Conservation (phyloP, 2,329 filamentous ascomycete genomes). For the Fusarium sp. region DNA sequence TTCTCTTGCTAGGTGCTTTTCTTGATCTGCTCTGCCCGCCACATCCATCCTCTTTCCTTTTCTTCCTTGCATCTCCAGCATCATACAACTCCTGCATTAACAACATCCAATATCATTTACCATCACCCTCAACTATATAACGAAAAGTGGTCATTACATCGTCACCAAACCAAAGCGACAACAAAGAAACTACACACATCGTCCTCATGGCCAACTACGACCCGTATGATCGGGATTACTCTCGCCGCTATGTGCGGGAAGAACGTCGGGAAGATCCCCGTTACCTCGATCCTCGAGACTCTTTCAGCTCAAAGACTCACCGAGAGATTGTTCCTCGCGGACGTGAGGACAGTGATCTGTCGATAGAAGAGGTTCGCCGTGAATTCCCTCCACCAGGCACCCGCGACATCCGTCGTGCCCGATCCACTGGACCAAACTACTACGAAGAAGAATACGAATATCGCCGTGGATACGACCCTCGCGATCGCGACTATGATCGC, state of each 20-base stretch:
- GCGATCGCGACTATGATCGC: slow-evolving; percentile 56
- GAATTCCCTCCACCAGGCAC: slow-evolving; percentile 81
- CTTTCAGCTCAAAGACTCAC: slow-evolving; percentile 59
- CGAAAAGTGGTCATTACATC: slow-evolving; percentile 4
- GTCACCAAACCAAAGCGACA: slow-evolving; percentile 8
- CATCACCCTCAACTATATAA: slow-evolving; percentile 1
- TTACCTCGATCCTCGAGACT: slow-evolving; percentile 66
- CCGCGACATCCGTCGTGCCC: slow-evolving; percentile 68
- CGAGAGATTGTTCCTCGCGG: slow-evolving; percentile 68
- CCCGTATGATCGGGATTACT: slow-evolving; percentile 64
- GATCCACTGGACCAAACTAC: slow-evolving; percentile 71
- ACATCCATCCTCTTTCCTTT: slow-evolving; percentile 26
- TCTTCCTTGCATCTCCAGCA: slow-evolving; percentile 24
- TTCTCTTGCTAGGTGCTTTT: slow-evolving; percentile 24
- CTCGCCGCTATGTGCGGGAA: slow-evolving; percentile 66
- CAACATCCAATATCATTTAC: slow-evolving; percentile 2
- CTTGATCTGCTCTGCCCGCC: slow-evolving; percentile 23
- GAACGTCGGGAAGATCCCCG: slow-evolving; percentile 66
- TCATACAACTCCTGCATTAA: slow-evolving; percentile 8
- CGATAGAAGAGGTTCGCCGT: slow-evolving; percentile 84
- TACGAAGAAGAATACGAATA: slow-evolving; percentile 67
- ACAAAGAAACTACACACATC: slow-evolving; percentile 13
- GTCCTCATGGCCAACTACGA: slow-evolving; percentile 63
- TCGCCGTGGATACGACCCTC: slow-evolving; percentile 63
- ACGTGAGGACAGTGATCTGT: slow-evolving; percentile 79